Evolutionary conservation across 176 grass and related monocot species (phyloP), one percentile per base, ranked within the genome.

Genomic region (Carex pumila): DNA sequence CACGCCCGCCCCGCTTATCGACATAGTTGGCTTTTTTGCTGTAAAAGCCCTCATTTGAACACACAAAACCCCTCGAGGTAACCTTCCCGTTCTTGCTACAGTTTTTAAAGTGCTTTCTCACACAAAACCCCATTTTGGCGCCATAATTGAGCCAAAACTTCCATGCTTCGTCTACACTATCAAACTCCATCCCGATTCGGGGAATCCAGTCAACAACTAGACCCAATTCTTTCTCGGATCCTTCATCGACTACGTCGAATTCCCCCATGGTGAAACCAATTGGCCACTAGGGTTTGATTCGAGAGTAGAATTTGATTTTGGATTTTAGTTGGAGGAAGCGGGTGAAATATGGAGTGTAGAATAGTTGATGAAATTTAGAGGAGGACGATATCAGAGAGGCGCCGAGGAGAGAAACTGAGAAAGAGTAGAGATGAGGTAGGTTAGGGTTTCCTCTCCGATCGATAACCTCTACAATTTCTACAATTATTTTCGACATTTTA

Each of bases 111-210:
- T 85, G 83, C 53, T 85, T 85, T 22, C 83, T 58, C 31, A 85
- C 71, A 59, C 71, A 74, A 74, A 85, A 85, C 12, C 83, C 83
- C 53, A 76, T 63, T 43, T 80, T 78, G 9, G 80, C 55, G 68
- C 86, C 80, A 22, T 84, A 83, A 50, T 84, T 37, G 41, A 72
- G 77, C 68, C 86, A 84, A 54, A 79, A 88, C 32, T 77, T 87
- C 86, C 80, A 65, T 15, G 80, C 85, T 36, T 86, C 85, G 17
- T 86, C 85, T 19, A 67, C 85, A 36, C 59, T 79, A 0, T 70
- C 65, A 15, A 84, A 88, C 12, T 50, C 82, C 80, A 84, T 77
- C 7, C 86, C 86, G 34, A 88, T 15, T 2, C 53, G 58, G 8
- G 80, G 80, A 56, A 88, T 67, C 86, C 86, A 84, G 63, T 65